Base-by-base conservation (phyloP, 1,284 basidiomycete genomes). In the Chalciporus sp. region DNA sequence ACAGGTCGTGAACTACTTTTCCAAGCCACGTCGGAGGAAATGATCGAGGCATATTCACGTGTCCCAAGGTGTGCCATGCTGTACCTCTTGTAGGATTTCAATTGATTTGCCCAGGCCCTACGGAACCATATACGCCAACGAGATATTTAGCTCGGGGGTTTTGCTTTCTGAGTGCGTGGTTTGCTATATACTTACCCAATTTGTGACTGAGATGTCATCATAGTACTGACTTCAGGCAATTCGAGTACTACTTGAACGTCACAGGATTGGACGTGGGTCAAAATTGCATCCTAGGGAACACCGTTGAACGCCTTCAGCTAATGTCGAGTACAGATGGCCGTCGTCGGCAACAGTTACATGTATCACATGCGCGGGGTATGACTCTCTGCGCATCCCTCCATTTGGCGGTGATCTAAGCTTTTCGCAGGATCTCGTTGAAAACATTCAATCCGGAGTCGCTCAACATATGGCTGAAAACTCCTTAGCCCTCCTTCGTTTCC, bases 401-500 rank as follows among this genome's bases (percentile, higher is more conserved):
- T 42, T 35, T 58, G 40, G 49, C 48, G 17, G 50, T 54, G n/a
- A 42, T 59, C 39, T 57, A n/a, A 62, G 39, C 20, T 11, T 35
- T 19, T 11, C 19, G 14, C 42, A 85, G 79, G 94, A 96, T 71
- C 65, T 88, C 3, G 90, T 93, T 6, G 85, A 88, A 60, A 86
- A 94, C 63, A 89, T 96, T 46, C 77, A 94, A 68, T 75, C 83
- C 4, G 93, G 94, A 26, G 89, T 90, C 6, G 85, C 88, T 4
- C 75, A 95, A 79, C 92, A 98, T 74, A 97, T 98, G 86, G 94
- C 85, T 20, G 91, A 94, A 58, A 98, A 98, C 65, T 82, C 88
- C 1, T 82, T 97, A 16, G 92, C 92, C 0, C 83, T 98, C 28
- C 75, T 98, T 31, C 80, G 82, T 39, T 80, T 94, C 67, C 81